Evolutionary conservation across 1,139 yeast genomes (phyloP).

Genomic region (Taphrina sp.): DNA sequence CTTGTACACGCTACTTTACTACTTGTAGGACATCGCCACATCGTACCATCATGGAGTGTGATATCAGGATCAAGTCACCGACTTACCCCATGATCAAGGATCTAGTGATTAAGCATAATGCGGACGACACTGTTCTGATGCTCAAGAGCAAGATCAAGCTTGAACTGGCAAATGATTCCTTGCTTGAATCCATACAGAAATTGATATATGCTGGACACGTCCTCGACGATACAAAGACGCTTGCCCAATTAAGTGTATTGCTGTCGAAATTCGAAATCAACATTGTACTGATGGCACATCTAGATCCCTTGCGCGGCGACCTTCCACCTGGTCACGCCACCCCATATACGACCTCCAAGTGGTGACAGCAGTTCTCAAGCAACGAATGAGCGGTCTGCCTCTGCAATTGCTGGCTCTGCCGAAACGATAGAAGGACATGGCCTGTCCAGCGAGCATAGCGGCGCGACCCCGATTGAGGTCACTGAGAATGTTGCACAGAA

Average conservation of each 20-base stretch:
- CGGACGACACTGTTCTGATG: conserved; percentile 98
- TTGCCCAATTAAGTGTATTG: conserved; percentile 92
- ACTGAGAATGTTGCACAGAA: no score
- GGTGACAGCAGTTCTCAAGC: no score
- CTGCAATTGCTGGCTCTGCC: no score
- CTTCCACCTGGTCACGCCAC: conserved; percentile 20
- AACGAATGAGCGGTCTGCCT: no score
- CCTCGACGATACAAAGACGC: conserved; percentile 98
- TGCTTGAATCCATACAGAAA: conserved; percentile 99
- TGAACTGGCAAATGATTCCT: conserved; percentile 76
- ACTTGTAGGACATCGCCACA: no score
- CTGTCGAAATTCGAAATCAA: neutral
- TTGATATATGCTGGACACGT: conserved; percentile 99
- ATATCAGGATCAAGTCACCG: conserved; percentile 25
- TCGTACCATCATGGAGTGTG: conserved; percentile 9
- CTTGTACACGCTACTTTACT: no score
- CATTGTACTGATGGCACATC: neutral
- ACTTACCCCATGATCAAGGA: conserved; percentile 23
- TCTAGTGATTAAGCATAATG: conserved; percentile 63
- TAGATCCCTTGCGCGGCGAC: conserved; percentile 17
- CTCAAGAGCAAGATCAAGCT: conserved; percentile 98
- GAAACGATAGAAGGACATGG: no score
- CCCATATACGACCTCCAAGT: no score
- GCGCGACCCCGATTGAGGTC: no score
- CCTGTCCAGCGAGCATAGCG: no score